Base-by-base conservation (phyloP, 2,329 filamentous ascomycete species). In the Ophiostoma quercus region DNA sequence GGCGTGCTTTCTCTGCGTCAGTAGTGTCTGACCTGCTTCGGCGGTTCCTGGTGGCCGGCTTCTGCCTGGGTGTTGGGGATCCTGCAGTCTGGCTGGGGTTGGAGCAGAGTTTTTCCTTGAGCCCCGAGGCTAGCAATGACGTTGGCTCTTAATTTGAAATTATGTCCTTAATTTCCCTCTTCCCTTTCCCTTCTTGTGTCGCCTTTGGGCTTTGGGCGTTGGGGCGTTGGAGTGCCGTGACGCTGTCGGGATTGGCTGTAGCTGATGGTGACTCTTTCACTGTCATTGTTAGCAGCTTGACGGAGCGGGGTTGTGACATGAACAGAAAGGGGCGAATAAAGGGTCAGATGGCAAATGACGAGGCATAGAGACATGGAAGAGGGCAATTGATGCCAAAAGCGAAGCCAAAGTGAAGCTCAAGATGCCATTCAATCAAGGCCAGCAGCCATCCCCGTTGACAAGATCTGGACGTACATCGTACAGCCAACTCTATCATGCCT, bases 101-200 rank as follows among this genome's bases (percentile, higher is more conserved):
- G 43, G 66, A 62, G 69, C 69, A 71, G 69, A 72, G 68, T 69
- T 73, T 72, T 41, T 39, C 54, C 57, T 62, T 62, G 25, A n/a
- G 25, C 68, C 22, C 60, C 66, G 69, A 47, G 63, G 69, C 70
- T 72, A 71, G 68, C 71, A 73, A 73, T 72, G 71, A 73, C 72
- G 72, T 72, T 73, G 66, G 69, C 43, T 47, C 19, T n/a, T 7
- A 1, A 47, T 19, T 19, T 47, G 19, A 47, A 47, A 57, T 22
- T 66, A 66, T 72, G 51, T 70, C 29, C 22, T 57, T 34, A 22
- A 19, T 34, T 16, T 68, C 34, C 34, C 34, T 8, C 8, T 34
- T 67, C 57, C 34, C 34, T 34, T 34, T 67, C 57, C 25, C 9
- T 57, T 25, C n/a, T 57, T 8, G 11, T 57, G 51, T 25, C 43